Percentiles rank a stretch among this genome's conserved stretches.
Evolutionary conservation across 148 eudicot genomes (phyloP).

Genomic region (Vaccinium vitisidaea): DNA sequence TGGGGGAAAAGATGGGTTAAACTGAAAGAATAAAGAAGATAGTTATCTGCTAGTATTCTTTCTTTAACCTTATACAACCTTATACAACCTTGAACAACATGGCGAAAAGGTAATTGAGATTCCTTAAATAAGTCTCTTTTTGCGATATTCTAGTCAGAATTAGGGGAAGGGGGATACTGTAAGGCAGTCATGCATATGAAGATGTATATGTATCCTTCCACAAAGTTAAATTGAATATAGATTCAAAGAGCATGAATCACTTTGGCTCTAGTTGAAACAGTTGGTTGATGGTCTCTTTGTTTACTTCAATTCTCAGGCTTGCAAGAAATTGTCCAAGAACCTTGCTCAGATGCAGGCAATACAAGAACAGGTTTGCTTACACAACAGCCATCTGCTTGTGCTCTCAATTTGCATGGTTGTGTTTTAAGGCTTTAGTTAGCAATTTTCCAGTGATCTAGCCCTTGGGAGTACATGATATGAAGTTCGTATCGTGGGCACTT

Average conservation of each 20-base stretch:
- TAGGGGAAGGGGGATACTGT: neutral
- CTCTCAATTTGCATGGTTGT: neutral
- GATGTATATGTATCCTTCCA: neutral
- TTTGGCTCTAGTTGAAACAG: slow-evolving; percentile 3
- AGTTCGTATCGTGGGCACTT: neutral
- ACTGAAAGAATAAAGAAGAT: neutral
- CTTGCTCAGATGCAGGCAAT: slow-evolving; percentile 63
- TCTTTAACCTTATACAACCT: neutral
- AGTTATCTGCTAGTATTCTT: neutral
- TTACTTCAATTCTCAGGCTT: slow-evolving; percentile 51
- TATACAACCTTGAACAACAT: neutral
- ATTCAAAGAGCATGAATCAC: neutral
- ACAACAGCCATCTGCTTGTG: slow-evolving; percentile 5
- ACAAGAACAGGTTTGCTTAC: slow-evolving; percentile 76
- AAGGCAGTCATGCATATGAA: neutral
- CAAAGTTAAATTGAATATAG: neutral
- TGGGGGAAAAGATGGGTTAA: neutral
- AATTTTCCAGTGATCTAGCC: neutral
- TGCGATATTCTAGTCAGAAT: neutral
- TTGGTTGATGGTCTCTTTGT: slow-evolving; percentile 15
- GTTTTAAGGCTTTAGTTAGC: neutral
- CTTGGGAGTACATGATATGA: neutral
- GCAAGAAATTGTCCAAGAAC: slow-evolving; percentile 74
- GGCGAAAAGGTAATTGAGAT: neutral
- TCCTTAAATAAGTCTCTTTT: neutral